Evolutionary conservation across 208 protist species (phyloP).

Genomic region (Leptomonas pyrrhocoris): DNA sequence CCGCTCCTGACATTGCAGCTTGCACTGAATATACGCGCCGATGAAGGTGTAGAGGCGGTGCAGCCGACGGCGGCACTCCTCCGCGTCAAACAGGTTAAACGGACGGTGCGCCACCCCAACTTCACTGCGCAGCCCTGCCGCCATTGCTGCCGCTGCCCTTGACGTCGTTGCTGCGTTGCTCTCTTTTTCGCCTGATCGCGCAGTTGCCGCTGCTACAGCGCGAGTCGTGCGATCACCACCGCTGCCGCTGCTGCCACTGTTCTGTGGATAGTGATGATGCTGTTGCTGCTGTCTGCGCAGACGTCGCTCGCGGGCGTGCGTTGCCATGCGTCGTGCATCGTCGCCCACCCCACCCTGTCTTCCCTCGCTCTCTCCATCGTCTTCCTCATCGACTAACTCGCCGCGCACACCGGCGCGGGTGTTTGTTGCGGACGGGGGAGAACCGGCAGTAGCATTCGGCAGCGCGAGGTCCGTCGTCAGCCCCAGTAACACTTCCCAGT

Average conservation of each 20-base stretch:
- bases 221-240: background rate
- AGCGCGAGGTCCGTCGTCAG: conserved; percentile 8
- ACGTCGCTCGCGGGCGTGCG: conserved; percentile 5
- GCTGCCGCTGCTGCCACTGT: background rate
- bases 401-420: background rate
- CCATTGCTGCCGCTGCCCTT: background rate
- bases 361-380: conserved; percentile 7
- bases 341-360: background rate
- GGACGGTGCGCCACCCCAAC: conserved; percentile 17
- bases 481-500: conserved; percentile 44
- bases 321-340: conserved; percentile 2
- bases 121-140: conserved; percentile 8
- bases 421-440: background rate
- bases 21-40: conserved; percentile 31
- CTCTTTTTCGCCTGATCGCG: background rate
- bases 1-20: conserved; percentile 26
- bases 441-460: background rate
- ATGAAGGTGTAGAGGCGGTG: conserved; percentile 59
- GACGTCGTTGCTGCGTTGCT: conserved; percentile 1
- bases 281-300: background rate
- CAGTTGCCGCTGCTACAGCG: background rate
- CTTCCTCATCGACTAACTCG: conserved; percentile 17
- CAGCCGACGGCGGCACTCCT: conserved; percentile 60
- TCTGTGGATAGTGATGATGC: background rate
- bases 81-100: conserved; percentile 64